Conservation (phyloP, 345 rosid genomes). For the Euphorbia peplus region DNA sequence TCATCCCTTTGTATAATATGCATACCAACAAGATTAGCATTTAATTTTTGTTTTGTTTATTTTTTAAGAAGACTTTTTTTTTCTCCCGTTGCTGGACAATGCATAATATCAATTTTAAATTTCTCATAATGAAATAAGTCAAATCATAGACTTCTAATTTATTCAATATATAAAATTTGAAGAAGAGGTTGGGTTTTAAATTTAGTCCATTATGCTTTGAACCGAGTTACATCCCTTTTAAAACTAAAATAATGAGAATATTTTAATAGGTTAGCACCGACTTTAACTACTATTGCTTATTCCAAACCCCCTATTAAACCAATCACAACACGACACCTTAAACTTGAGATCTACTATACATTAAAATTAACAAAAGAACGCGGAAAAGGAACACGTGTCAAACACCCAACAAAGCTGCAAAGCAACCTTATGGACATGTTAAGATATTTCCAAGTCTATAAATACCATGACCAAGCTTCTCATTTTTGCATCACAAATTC, state of each 20-base stretch:
- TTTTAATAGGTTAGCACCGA: slow-evolving; percentile 8
- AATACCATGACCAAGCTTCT: background rate
- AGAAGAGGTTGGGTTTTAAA: too few species aligned
- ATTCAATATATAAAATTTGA: too few species aligned
- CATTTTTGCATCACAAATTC: background rate
- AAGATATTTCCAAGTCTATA: slow-evolving; percentile 4
- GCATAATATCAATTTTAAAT: background rate
- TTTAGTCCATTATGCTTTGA: too few species aligned
- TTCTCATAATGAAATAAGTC: background rate
- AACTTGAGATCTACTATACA: background rate
- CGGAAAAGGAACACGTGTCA: slow-evolving; percentile 1
- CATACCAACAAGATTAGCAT: background rate
- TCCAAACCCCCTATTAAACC: background rate
- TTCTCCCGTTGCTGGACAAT: too few species aligned
- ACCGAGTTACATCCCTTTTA: too few species aligned
- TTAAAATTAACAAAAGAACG: background rate
- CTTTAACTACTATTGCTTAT: background rate
- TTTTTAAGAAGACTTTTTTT: background rate
- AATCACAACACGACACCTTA: background rate
- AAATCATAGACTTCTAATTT: too few species aligned
- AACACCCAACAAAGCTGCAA: background rate
- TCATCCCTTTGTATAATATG: too few species aligned
- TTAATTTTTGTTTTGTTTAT: background rate
- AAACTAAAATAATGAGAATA: too few species aligned
- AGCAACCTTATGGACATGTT: too few species aligned